Evolutionary conservation across 2,329 filamentous ascomycete species (phyloP).

Genomic region (Aspergillus thermomutatus): DNA sequence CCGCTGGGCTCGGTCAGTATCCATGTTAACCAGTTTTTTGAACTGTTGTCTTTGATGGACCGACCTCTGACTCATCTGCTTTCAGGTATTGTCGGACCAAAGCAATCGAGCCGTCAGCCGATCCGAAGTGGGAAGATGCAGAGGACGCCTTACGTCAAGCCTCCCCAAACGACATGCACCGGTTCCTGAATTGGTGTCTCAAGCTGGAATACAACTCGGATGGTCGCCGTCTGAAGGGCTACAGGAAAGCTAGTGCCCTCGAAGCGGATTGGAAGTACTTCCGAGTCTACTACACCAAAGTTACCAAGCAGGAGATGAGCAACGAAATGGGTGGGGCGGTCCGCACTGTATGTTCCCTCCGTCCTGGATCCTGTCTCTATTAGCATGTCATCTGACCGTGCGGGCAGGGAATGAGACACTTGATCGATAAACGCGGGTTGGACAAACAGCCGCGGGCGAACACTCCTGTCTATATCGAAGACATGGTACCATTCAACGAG

Average conservation of each 20-base stretch:
- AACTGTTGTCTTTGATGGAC: neutral
- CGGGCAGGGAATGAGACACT: slow-evolving; percentile 14
- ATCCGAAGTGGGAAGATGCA: slow-evolving; percentile 15
- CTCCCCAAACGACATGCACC: slow-evolving; percentile 18
- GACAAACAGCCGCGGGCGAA: slow-evolving; percentile 14
- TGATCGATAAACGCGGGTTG: slow-evolving; percentile 15
- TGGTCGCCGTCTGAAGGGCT: slow-evolving; percentile 11
- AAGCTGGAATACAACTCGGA: slow-evolving; percentile 16
- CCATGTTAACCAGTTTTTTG: neutral
- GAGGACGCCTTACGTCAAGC: slow-evolving; percentile 14
- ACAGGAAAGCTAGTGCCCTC: slow-evolving; percentile 14
- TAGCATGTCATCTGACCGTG: slow-evolving; percentile 5
- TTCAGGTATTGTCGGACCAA: slow-evolving; percentile 18
- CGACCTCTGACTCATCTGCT: neutral
- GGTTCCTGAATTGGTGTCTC: slow-evolving; percentile 20
- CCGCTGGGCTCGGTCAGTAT: slow-evolving; percentile 14
- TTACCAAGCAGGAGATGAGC: slow-evolving; percentile 12
- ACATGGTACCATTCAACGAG: slow-evolving; percentile 20
- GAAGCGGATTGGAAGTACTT: slow-evolving; percentile 22
- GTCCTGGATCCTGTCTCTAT: neutral
- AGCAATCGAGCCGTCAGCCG: slow-evolving; percentile 11
- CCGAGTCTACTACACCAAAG: slow-evolving; percentile 15
- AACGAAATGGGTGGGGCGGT: slow-evolving; percentile 15
- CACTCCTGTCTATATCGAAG: slow-evolving; percentile 19
- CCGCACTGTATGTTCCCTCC: slow-evolving; percentile 10